Evolutionary conservation across 306 rosid species (phyloP).

Genomic region (Vigna radiata): DNA sequence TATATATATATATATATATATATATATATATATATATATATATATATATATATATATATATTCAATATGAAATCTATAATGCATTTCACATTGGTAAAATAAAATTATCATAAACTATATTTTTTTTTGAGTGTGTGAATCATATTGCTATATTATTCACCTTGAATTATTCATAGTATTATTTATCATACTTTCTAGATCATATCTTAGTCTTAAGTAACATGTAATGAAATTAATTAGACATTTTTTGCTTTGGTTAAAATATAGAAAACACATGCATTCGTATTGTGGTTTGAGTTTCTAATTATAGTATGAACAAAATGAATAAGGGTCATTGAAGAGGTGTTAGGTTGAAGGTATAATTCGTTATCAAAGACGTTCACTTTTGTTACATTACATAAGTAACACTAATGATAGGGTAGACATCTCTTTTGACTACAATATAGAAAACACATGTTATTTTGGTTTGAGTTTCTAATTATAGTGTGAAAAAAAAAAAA

Average conservation of each 20-base stretch:
- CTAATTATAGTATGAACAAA: slow-evolving; percentile 10
- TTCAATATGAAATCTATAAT: slow-evolving; percentile 10
- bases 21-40: too few species aligned
- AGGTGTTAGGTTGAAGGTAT: slow-evolving; percentile 39
- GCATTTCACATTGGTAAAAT: background rate
- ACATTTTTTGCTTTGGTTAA: slow-evolving; percentile 26
- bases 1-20: background rate
- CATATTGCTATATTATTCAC: background rate
- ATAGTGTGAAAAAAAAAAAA: background rate
- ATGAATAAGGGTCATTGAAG: slow-evolving; percentile 30
- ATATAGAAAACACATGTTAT: slow-evolving; percentile 14
- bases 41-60: too few species aligned
- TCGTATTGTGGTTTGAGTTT: slow-evolving; percentile 2
- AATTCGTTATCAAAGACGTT: slow-evolving; percentile 34
- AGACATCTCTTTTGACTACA: slow-evolving; percentile 20
- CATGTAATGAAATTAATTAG: slow-evolving; percentile 16
- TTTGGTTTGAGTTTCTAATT: slow-evolving; percentile 20
- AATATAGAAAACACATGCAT: slow-evolving; percentile 14
- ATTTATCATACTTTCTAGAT: background rate
- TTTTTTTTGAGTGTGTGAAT: background rate
- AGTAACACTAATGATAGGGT: slow-evolving; percentile 27
- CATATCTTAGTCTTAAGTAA: slow-evolving; percentile 31
- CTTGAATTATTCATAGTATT: background rate
- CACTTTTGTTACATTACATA: slow-evolving; percentile 1
- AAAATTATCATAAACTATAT: background rate